Percentiles rank a stretch among this genome's conserved stretches.
These are phyloP conservation scores for Turritis glabra DNA, from an alignment of 345 rosid genomes.

Conservation along the genomic window DNA sequence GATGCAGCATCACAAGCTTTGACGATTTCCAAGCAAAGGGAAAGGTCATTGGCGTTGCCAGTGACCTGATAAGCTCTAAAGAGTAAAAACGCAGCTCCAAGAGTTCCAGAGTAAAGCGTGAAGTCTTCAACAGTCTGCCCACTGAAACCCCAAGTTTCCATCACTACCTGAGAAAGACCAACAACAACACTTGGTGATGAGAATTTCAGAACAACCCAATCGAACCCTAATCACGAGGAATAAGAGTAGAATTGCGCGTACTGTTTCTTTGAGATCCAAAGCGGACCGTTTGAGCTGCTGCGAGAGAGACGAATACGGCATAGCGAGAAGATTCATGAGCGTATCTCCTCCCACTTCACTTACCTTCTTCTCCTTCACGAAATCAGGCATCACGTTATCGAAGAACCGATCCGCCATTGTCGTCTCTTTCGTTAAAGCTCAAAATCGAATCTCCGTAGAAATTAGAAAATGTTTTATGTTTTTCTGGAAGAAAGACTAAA, in stretches of 20 bases:
- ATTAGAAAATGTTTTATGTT: background rate
- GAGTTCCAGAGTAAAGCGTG: conserved; percentile 52
- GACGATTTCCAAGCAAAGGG: conserved; percentile 51
- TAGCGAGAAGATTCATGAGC: conserved; percentile 61
- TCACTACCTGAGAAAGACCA: conserved; percentile 44
- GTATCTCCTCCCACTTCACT: conserved; percentile 40
- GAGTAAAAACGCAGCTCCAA: conserved; percentile 62
- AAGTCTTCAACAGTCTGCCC: conserved; percentile 51
- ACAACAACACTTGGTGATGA: conserved; percentile 12
- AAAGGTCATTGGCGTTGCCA: conserved; percentile 48
- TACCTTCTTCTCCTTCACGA: conserved; percentile 42
- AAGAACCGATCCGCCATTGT: conserved; percentile 71
- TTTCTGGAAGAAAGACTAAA: background rate
- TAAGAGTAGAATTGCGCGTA: background rate
- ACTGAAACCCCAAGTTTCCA: conserved; percentile 57
- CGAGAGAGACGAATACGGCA: conserved; percentile 62
- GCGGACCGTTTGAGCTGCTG: conserved; percentile 64
- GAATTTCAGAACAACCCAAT: background rate
- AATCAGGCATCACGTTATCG: conserved; percentile 62
- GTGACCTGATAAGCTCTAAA: conserved; percentile 52
- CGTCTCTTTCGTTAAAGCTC: background rate
- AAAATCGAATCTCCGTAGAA: background rate
- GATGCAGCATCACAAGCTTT: conserved; percentile 64
- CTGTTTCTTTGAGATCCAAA: conserved; percentile 76
- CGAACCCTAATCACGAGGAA: background rate